These are phyloP conservation scores for Jaltomata sinuosa DNA, from an alignment of 257 asterid species.

Conservation along the genomic window DNA sequence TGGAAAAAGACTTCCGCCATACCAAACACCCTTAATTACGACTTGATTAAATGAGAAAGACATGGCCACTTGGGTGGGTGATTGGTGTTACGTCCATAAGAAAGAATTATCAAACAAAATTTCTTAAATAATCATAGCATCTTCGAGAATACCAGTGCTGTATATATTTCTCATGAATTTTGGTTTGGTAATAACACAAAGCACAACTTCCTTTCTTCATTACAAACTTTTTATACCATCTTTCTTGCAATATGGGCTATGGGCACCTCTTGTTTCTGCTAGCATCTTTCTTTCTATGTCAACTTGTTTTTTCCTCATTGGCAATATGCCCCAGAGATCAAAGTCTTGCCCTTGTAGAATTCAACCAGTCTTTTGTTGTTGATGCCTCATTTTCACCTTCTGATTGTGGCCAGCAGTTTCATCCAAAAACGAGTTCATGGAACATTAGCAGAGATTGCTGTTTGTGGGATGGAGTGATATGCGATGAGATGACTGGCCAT, in stretches of 20 bases:
- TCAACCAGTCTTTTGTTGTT: not conserved
- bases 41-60: too few relatives aligned
- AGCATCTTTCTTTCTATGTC: not conserved
- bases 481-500: slow-evolving; percentile 5
- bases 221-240: not conserved
- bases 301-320: not conserved
- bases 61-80: too few relatives aligned
- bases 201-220: not conserved
- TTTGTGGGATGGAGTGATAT: slow-evolving; percentile 10
- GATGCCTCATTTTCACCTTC: not conserved
- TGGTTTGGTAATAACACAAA: not conserved
- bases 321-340: not conserved
- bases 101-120: too few relatives aligned
- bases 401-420: not conserved
- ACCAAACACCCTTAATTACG: too few relatives aligned
- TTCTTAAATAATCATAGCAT: too few relatives aligned
- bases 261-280: not conserved
- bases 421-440: slow-evolving; percentile 1
- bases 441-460: slow-evolving; percentile 11
- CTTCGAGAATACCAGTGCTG: too few relatives aligned
- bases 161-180: not conserved
- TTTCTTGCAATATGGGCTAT: not conserved
- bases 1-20: too few relatives aligned
- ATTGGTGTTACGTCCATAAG: too few relatives aligned
- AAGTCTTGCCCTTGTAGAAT: slow-evolving; percentile 2